Base-by-base conservation (phyloP, 202 grass and related monocot genomes). In the Setaria viridis region DNA sequence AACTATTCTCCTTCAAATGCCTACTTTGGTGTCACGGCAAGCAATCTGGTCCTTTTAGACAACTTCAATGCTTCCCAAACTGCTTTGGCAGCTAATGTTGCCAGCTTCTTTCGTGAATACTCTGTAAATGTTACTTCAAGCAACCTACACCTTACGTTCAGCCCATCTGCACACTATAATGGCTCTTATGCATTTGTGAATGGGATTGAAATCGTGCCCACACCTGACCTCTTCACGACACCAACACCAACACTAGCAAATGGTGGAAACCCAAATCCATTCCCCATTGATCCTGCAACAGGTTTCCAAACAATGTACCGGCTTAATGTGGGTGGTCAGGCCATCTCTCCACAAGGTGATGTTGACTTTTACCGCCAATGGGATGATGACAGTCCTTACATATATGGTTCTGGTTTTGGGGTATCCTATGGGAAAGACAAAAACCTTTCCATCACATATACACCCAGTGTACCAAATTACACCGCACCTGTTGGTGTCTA, bases 141-240 rank as follows among this genome's bases (percentile, higher is more conserved):
- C 13, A 69, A 35, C 1, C 80, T 95, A 7, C 34, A 87, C n/a
- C 82, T 95, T 43, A 85, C 86, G 14, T 92, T 95, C 14, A 33
- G 69, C 4, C 93, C 93, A 1, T 88, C 86, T 1, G 59, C 33
- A 11, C 25, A 65, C 15, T 48, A 70, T 0, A 47, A 50, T 20
- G 76, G 67, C 50, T 76, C 87, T 45, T 92, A 87, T 9, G 85
- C 93, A 62, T 92, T 95, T 47, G 56, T 95, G 19, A 95, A 95
- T 15, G 93, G 93, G 1, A 91, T 94, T 19, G 92, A 94, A 55
- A 90, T 94, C 5, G 67, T 84, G 11, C 77, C 87, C 0, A 91
- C 85, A 4, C 92, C 85, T 0, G 89, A 94, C 77, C 75, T 94
- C 37, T 94, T 90, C 19, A 66, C 33, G 9, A n/a, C 4, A 8